Evolutionary conservation across 495 filamentous ascomycete species (phyloP).

Genomic region (Patellaria atrata): DNA sequence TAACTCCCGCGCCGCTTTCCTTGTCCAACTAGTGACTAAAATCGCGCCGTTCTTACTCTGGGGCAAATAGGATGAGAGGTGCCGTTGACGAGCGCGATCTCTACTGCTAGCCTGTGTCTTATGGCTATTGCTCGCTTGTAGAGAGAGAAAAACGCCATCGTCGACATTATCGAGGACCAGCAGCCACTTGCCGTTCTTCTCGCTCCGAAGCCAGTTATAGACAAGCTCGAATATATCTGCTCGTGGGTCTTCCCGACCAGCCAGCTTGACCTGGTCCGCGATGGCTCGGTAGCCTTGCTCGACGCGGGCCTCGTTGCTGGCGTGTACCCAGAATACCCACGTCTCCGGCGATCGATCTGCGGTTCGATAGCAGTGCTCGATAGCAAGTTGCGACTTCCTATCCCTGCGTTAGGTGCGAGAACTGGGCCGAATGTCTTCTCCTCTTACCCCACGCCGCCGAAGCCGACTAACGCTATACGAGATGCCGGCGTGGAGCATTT

Average conservation of each 20-base stretch:
- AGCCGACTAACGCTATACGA: too few species aligned
- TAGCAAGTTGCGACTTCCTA: constrained; percentile 40
- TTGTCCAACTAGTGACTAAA: constrained; percentile 7
- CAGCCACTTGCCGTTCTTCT: constrained; percentile 30
- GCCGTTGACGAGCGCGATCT: background rate
- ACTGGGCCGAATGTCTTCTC: background rate
- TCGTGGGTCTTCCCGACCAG: constrained; percentile 21
- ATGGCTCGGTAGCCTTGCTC: constrained; percentile 15
- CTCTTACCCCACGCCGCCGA: constrained; percentile 37
- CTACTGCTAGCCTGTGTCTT: background rate
- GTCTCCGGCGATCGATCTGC: constrained; percentile 13
- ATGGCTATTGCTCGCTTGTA: background rate
- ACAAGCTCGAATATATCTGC: constrained; percentile 25
- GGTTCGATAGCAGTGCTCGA: constrained; percentile 34
- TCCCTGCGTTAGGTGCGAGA: constrained; percentile 2
- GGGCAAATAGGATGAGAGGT: constrained; percentile 6
- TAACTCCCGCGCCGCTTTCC: constrained; percentile 16
- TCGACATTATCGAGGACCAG: constrained; percentile 42
- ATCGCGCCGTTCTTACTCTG: constrained; percentile 4
- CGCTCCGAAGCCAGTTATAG: constrained; percentile 26
- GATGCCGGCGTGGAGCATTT: constrained; percentile 12
- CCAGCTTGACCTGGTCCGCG: constrained; percentile 10
- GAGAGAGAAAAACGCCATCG: constrained; percentile 28
- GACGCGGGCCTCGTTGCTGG: constrained; percentile 17
- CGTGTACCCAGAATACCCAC: constrained; percentile 21